Conservation (phyloP, 306 rosid species). For the Rosa multiflora region DNA sequence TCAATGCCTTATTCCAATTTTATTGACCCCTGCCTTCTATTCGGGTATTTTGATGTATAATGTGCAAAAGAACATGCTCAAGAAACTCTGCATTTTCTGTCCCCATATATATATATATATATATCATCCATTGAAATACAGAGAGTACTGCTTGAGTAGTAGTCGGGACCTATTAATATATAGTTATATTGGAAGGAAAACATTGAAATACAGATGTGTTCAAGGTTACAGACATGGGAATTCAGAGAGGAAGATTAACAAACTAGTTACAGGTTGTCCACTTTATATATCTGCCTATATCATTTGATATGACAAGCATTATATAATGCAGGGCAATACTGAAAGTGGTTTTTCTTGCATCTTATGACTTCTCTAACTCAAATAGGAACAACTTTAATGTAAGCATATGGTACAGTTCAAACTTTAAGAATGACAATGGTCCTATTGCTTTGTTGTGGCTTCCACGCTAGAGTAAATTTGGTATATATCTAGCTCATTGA, state of each 20-base stretch:
- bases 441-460: constrained; percentile 47
- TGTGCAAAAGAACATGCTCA: constrained; percentile 61
- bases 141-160: too few relatives aligned
- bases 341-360: constrained; percentile 41
- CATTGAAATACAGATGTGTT: too few relatives aligned
- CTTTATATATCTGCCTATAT: constrained; percentile 14
- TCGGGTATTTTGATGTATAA: constrained; percentile 60
- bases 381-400: constrained; percentile 51
- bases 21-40: constrained; percentile 76
- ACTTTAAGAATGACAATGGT: constrained; percentile 48
- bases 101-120: constrained; percentile 21
- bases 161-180: too few relatives aligned
- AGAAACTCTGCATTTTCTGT: constrained; percentile 46
- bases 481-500: constrained; percentile 30
- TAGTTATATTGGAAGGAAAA: too few relatives aligned
- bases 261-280: constrained; percentile 73
- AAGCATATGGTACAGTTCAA: constrained; percentile 87
- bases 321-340: constrained; percentile 10
- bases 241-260: constrained; percentile 40
- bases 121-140: too few relatives aligned
- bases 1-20: constrained; percentile 56
- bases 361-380: constrained; percentile 78
- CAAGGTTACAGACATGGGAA: too few relatives aligned
- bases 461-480: constrained; percentile 78
- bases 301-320: background rate